Evolutionary conservation across 1,284 basidiomycete genomes (phyloP), one percentile per base, ranked within the genome.

Genomic region (Volvariella surrecta): DNA sequence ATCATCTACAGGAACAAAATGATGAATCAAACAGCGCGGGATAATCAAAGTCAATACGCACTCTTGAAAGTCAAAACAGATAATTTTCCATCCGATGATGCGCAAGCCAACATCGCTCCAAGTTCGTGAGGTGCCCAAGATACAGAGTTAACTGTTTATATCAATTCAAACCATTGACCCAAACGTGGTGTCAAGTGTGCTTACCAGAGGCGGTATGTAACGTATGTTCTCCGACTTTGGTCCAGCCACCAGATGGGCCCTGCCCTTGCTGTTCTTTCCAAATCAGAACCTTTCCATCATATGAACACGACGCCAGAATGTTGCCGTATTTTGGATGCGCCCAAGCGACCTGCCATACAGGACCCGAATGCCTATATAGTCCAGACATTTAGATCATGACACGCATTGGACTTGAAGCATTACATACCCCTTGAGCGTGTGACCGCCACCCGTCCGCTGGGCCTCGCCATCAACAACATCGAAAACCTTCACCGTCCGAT

Each of bases 271-370:
- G 83, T 56, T 98, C 92, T 61, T 96, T 97, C 95, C 96, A 99
- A 53, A 99, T 95, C 62, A 98, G 79, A 37, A 98, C 95, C 57
- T 96, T 92, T 42, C 95, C 95, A 55, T 99, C 95, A 63, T 98
- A 99, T 3, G 94, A 97, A 61, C 91, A 96, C 28, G 91, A 95
- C 15, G 95, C 95, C 40, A 99, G 81, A 57, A 99, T 96, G 50
- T 89, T 84, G 1, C 95, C 95, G 54, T 91, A 94, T 61, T 92
- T 94, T 4, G 96, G 95, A 58, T 99, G 94, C 4, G 90, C 95
- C 96, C 95, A 99, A n/a, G 93, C 81, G 39, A 99, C 84, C 61
- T 96, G 93, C 94, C 95, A 98, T 30, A 99, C 92, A 2, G 95
- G 95, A 13, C 94, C 93, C 10, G 92, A 91, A 64, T 98, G 96